A percentile compares a stretch with the other conserved stretches of the same genome.
phyloP scores from a whole-genome alignment of 176 grass and related monocot genomes.

The Oryza meridionalis region DNA sequence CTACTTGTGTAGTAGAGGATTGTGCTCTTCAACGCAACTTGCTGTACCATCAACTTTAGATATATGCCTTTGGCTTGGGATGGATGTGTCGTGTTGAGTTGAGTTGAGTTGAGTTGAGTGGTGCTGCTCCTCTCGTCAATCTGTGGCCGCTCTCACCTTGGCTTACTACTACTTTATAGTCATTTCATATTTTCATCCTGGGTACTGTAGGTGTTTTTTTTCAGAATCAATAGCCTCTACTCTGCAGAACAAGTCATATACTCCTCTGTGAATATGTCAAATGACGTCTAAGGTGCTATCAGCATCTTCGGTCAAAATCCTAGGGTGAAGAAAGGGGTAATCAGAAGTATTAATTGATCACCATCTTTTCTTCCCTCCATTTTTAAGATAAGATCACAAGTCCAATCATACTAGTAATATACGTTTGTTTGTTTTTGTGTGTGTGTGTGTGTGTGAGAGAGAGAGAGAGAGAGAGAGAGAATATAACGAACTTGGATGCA shows the following conservation, averaged over 20 bases:
- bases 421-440: background rate
- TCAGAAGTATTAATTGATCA: background rate
- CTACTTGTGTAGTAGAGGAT: slow-evolving; percentile 5
- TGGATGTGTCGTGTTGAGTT: background rate
- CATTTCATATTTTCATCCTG: background rate
- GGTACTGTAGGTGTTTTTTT: background rate
- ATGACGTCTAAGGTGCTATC: background rate
- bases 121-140: background rate
- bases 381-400: background rate
- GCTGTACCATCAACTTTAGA: slow-evolving; percentile 34
- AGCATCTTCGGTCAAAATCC: background rate
- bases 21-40: slow-evolving; percentile 19
- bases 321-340: background rate
- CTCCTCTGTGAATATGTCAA: background rate
- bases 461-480: background rate
- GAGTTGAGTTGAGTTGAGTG: slow-evolving; percentile 12
- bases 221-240: background rate
- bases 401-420: slow-evolving; percentile 11
- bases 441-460: too few relatives aligned
- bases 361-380: background rate
- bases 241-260: background rate
- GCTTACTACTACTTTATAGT: background rate
- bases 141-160: background rate
- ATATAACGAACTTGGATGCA: background rate
- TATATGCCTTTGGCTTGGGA: slow-evolving; percentile 5